A percentile compares a stretch with the other conserved stretches of the same genome.
phyloP scores from a whole-genome alignment of 108 stramenopile species.

The Nitzschia sp. region DNA sequence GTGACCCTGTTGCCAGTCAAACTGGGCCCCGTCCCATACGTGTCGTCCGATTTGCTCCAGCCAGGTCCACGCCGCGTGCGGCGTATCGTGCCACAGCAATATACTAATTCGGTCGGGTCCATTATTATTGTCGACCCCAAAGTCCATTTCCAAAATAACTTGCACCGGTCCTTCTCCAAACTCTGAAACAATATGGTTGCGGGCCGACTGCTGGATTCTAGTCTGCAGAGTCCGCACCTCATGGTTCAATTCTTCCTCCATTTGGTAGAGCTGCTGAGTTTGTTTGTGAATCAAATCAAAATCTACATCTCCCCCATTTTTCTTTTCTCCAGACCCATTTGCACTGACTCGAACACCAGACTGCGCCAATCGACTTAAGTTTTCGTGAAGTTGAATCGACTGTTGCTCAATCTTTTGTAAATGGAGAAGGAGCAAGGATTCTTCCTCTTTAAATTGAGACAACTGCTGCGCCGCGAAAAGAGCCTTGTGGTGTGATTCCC shows the following conservation, averaged over 20 bases:
- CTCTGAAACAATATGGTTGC: slow-evolving; percentile 31
- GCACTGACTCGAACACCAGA: background rate
- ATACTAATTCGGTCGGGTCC: slow-evolving; percentile 35
- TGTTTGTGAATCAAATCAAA: slow-evolving; percentile 32
- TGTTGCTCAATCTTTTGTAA: slow-evolving; percentile 51
- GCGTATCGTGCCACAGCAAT: slow-evolving; percentile 50
- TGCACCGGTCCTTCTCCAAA: slow-evolving; percentile 57
- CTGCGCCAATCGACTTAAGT: slow-evolving; percentile 30
- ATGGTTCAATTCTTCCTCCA: slow-evolving; percentile 50
- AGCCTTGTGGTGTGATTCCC: slow-evolving; percentile 49
- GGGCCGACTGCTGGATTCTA: slow-evolving; percentile 46
- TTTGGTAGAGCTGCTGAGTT: slow-evolving; percentile 39
- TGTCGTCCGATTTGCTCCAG: slow-evolving; percentile 50
- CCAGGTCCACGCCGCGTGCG: slow-evolving; percentile 58
- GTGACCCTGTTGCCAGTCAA: slow-evolving; percentile 37
- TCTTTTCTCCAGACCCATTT: background rate
- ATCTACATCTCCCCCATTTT: slow-evolving; percentile 24
- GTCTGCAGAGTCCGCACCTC: slow-evolving; percentile 41
- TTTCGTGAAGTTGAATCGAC: slow-evolving; percentile 48
- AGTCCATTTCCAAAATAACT: slow-evolving; percentile 46
- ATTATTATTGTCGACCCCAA: slow-evolving; percentile 6
- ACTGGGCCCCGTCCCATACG: slow-evolving; percentile 44
- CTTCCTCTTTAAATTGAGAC: slow-evolving; percentile 48
- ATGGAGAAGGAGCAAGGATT: slow-evolving; percentile 43
- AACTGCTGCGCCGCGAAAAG: slow-evolving; percentile 36